Evolutionary conservation across 1,139 yeast genomes (phyloP), one percentile per base, ranked within the genome.

Genomic region (Spencermartinsiella ligniputridi): DNA sequence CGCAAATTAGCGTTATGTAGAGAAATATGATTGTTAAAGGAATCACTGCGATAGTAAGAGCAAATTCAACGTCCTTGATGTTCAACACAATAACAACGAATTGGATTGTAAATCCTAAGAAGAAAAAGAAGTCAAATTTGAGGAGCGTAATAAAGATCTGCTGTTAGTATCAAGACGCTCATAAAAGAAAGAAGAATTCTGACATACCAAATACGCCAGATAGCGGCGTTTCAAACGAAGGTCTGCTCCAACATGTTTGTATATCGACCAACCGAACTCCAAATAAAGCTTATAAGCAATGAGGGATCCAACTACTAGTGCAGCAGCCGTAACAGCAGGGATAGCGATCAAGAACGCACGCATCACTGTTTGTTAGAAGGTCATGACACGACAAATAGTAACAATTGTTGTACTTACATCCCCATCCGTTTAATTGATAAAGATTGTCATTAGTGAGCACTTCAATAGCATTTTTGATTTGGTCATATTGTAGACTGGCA

Each of bases 21-120:
- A 76, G 61, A 13, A 74, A 54, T 3, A 72, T 30, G 2, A 76
- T 58, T 0, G 80, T 74, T 20, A 72, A 52, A 2, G 81, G 81
- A 21, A 76, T 63, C 39, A 75, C 78, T 24, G 71, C 66, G 16
- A 75, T 66, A 0, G 81, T 76, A 37, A 76, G 62, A 2, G 69
- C 74, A 53, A 76, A 76, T 54, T 76, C 81, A 12, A 65, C 64
- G 9, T 75, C 75, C 17, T 60, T 56, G 40, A 63, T 65, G 43
- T 72, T 62, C 27, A 74, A 63, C 64, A 76, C 74, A 44, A 76
- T 74, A 33, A 75, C 77, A 25, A 73, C 59, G 52, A 75, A 76
- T 56, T 76, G 81, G 30, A 76, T 68, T 1, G 80, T 74, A 57
- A 76, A 76, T 1, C 79, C 81, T 37, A 75, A 58, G 50, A 76